Conservation (phyloP, 2,329 filamentous ascomycete species). For the Penicillium sumatraense region DNA sequence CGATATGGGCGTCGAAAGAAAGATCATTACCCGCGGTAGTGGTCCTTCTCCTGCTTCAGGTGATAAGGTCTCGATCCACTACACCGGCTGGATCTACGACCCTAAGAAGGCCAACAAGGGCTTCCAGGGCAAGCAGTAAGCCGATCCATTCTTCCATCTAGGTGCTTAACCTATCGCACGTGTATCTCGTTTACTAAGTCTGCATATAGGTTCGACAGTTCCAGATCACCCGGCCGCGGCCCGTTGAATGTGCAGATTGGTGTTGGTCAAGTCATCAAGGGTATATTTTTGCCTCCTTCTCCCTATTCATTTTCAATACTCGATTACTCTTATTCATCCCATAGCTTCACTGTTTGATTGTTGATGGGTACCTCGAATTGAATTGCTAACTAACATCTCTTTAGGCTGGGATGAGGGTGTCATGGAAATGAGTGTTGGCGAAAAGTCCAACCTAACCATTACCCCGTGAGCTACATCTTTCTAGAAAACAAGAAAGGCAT, state of each 20-base stretch:
- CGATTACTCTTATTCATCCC: no score
- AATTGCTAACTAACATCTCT: constrained; percentile 2
- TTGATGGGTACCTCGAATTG: neutral
- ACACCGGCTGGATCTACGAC: constrained; percentile 85
- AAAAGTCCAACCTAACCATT: constrained; percentile 84
- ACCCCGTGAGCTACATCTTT: constrained; percentile 61
- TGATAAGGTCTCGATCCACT: constrained; percentile 82
- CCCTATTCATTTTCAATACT: no score
- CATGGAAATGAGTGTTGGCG: constrained; percentile 79
- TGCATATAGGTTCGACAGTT: constrained; percentile 78
- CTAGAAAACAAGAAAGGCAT: neutral
- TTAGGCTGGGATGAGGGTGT: constrained; percentile 82
- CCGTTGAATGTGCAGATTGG: constrained; percentile 80
- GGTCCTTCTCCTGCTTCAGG: constrained; percentile 64
- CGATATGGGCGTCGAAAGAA: constrained; percentile 27
- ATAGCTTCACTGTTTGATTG: no score
- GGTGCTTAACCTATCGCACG: neutral
- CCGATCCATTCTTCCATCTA: neutral
- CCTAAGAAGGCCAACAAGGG: constrained; percentile 63
- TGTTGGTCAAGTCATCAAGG: constrained; percentile 80
- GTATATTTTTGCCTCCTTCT: constrained; percentile 53
- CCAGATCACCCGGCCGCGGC: constrained; percentile 66
- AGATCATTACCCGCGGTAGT: constrained; percentile 55
- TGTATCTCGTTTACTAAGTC: neutral
- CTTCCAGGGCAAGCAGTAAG: constrained; percentile 71